Evolutionary conservation across 2,329 filamentous ascomycete species (phyloP).

Genomic region (Chaetomium globosum): DNA sequence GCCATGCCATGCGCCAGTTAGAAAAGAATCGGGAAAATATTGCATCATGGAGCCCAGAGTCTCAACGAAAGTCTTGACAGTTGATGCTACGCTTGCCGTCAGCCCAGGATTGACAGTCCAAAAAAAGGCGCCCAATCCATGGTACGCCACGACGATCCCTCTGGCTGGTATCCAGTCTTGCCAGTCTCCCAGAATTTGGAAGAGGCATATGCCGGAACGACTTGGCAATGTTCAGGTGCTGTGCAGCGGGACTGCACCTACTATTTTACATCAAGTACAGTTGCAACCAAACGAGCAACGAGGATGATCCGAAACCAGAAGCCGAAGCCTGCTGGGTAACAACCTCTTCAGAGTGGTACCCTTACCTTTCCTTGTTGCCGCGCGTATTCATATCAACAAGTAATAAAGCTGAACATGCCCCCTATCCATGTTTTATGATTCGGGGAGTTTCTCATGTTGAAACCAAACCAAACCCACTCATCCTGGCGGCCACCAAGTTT

Average conservation of each 20-base stretch:
- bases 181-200: background rate
- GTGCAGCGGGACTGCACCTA: background rate
- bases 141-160: conserved; percentile 1
- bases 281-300: background rate
- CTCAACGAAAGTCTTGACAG: too few relatives aligned
- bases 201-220: background rate
- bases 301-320: background rate
- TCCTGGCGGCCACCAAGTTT: background rate
- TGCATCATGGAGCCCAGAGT: background rate
- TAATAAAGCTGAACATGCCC: background rate
- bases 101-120: conserved; percentile 20
- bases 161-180: background rate
- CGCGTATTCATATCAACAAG: conserved; percentile 6
- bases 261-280: background rate
- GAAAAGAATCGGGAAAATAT: background rate
- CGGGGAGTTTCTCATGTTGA: background rate
- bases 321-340: background rate
- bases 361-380: background rate
- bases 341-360: background rate
- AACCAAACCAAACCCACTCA: background rate
- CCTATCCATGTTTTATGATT: background rate
- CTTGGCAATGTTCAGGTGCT: background rate
- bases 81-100: conserved; percentile 6
- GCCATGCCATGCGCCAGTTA: background rate
- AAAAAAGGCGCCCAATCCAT: conserved; percentile 2